phyloP scores from a whole-genome alignment of 2,329 filamentous ascomycete species.

The Fusarium anguioides region DNA sequence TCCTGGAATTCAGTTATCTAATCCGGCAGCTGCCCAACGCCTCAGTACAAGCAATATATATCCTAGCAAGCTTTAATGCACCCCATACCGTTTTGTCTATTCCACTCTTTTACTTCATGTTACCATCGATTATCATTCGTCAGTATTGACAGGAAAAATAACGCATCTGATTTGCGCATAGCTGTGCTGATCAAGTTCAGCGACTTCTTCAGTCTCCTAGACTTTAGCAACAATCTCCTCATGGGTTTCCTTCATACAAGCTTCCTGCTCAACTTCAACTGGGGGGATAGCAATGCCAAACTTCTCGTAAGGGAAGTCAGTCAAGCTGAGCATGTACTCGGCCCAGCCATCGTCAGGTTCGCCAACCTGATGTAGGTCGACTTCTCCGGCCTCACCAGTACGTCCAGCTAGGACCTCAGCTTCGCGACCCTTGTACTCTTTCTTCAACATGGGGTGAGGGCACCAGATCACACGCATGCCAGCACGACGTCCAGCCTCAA shows the following conservation, averaged over 20 bases:
- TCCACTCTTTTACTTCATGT: not conserved
- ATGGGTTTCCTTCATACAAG: conserved; percentile 54
- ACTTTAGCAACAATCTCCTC: conserved; percentile 25
- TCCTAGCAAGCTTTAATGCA: not conserved
- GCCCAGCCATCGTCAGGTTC: conserved; percentile 71
- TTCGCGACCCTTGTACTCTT: conserved; percentile 81
- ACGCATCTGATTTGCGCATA: not conserved
- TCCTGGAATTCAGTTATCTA: conserved; percentile 10
- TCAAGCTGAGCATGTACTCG: conserved; percentile 63
- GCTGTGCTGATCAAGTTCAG: not conserved
- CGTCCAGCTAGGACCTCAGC: conserved; percentile 84
- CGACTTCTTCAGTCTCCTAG: conserved; percentile 24
- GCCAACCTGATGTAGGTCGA: conserved; percentile 67
- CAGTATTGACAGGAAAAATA: conserved; percentile 5
- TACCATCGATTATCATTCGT: not conserved
- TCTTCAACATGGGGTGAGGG: conserved; percentile 81
- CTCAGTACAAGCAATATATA: not conserved
- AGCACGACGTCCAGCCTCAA: conserved; percentile 88
- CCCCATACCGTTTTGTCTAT: conserved; percentile 12
- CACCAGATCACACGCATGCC: conserved; percentile 97
- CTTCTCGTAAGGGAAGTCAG: conserved; percentile 67
- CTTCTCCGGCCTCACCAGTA: conserved; percentile 73
- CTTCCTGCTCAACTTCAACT: conserved; percentile 56
- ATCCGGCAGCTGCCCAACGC: not conserved
- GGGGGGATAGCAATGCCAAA: conserved; percentile 67